Base-by-base conservation (phyloP, 176 grass and related monocot genomes). In the Typha latifolia region DNA sequence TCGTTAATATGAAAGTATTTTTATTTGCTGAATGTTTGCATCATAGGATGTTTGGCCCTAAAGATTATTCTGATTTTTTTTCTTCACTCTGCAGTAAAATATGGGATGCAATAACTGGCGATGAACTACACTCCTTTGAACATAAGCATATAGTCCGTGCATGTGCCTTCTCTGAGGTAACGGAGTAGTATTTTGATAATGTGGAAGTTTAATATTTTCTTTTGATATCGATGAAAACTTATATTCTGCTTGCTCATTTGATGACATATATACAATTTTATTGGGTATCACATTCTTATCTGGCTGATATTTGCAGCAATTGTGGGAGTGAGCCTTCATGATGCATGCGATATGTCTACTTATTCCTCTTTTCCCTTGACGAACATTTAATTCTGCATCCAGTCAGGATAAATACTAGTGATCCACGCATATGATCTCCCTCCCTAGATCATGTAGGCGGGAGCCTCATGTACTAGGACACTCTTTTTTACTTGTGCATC, bases 61-160 rank as follows among this genome's bases (percentile, higher is more conserved):
- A 20, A 7, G 50, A 62, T 48, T 57, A 20, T 43, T 67, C 16
- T 80, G 34, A 66, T 43, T 56, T 10, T 73, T 11, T 32, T 14
- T 71, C 48, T 51, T 55, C 12, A 62, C 68, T 12, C 65, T 96
- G 34, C 84, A 96, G 92, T 73, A 96, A 96, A 89, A 73, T 96
- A 79, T 96, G 92, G 92, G 92, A 96, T 83, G 93, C 93, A 48
- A 69, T 96, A 67, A 82, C 85, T 51, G 93, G 93, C 15, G 83
- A 96, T 66, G 88, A 86, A 80, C 69, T 96, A 32, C 88, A 96
- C 72, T 91, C 93, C 3, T 96, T 96, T 48, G 93, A 96, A 53
- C 93, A 96, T 79, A 96, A 96, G 68, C 93, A 96, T 67, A 96
- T 96, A 77, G 93, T 96, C 27, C 85, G 93, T 59, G 82, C 93